Conservation (phyloP, 2,329 filamentous ascomycete genomes). For the Diaporthe nobilis region DNA sequence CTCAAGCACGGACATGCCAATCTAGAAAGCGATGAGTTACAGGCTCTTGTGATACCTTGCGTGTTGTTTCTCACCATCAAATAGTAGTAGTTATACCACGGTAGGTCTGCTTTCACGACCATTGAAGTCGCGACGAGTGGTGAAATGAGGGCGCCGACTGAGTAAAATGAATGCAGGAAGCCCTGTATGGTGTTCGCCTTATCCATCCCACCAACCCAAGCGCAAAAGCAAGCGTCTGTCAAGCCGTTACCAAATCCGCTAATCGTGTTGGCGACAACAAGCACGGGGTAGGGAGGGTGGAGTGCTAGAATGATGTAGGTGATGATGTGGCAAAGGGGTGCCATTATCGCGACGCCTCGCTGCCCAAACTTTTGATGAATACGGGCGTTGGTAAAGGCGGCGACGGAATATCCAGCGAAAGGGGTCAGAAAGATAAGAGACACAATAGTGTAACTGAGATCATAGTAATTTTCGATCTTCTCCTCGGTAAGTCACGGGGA, state of each 20-base stretch:
- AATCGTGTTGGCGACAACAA: conserved; percentile 76
- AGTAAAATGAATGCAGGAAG: conserved; percentile 80
- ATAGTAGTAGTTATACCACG: conserved; percentile 84
- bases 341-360: conserved; percentile 78
- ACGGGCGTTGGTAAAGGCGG: conserved; percentile 74
- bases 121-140: conserved; percentile 81
- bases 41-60: neutral
- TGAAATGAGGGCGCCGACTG: conserved; percentile 77
- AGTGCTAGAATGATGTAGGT: conserved; percentile 76
- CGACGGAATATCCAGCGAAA: conserved; percentile 74
- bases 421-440: conserved; percentile 78
- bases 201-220: conserved; percentile 78
- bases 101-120: conserved; percentile 72
- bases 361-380: conserved; percentile 78
- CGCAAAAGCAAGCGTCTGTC: conserved; percentile 72
- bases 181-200: conserved; percentile 81
- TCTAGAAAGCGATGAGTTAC: conserved; percentile 43
- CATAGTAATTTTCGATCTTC: conserved; percentile 74
- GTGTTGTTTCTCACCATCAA: conserved; percentile 64
- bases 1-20: conserved; percentile 70
- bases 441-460: conserved; percentile 72
- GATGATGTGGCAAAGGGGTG: conserved; percentile 72
- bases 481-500: neutral
- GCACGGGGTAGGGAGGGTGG: conserved; percentile 78
- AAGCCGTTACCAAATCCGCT: conserved; percentile 81